phyloP scores from a whole-genome alignment of 1,139 yeast genomes.

The Geotrichum siamense region DNA sequence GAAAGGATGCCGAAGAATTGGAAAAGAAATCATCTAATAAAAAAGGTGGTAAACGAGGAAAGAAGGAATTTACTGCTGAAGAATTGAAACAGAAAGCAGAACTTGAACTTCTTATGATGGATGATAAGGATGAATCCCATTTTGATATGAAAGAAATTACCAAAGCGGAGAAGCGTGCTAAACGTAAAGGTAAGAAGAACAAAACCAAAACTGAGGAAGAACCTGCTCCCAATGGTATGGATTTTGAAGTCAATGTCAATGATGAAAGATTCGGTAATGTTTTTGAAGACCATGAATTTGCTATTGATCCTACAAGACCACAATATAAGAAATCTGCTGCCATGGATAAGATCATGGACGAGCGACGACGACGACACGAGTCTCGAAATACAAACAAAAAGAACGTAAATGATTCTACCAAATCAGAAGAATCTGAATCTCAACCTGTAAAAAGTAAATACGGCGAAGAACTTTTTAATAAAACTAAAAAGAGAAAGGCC shows the following conservation, averaged over 20 bases:
- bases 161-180: slow-evolving; percentile 42
- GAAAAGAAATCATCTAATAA: slow-evolving; percentile 33
- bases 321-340: slow-evolving; percentile 83
- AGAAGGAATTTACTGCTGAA: slow-evolving; percentile 20
- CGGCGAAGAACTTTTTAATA: slow-evolving; percentile 11
- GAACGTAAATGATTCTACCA: slow-evolving; percentile 3
- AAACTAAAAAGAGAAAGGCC: slow-evolving; percentile 17
- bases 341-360: slow-evolving; percentile 73
- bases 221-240: slow-evolving; percentile 28
- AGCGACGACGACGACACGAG: slow-evolving; percentile 65
- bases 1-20: slow-evolving; percentile 42
- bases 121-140: slow-evolving; percentile 47
- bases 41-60: slow-evolving; percentile 26
- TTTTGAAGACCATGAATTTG: slow-evolving; percentile 82
- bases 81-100: slow-evolving; percentile 53
- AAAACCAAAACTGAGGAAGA: slow-evolving; percentile 46
- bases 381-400: slow-evolving; percentile 14
- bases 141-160: slow-evolving; percentile 57
- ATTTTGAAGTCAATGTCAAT: slow-evolving; percentile 52
- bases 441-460: slow-evolving; percentile 4
- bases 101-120: slow-evolving; percentile 66
- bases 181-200: slow-evolving; percentile 52
- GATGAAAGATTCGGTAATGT: slow-evolving; percentile 88
- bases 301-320: slow-evolving; percentile 74
- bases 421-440: not conserved